A percentile compares a stretch with the other conserved stretches of the same genome.
These are phyloP conservation scores for Marasmius sp. DNA, from an alignment of 1,284 basidiomycete species.

Conservation along the genomic window DNA sequence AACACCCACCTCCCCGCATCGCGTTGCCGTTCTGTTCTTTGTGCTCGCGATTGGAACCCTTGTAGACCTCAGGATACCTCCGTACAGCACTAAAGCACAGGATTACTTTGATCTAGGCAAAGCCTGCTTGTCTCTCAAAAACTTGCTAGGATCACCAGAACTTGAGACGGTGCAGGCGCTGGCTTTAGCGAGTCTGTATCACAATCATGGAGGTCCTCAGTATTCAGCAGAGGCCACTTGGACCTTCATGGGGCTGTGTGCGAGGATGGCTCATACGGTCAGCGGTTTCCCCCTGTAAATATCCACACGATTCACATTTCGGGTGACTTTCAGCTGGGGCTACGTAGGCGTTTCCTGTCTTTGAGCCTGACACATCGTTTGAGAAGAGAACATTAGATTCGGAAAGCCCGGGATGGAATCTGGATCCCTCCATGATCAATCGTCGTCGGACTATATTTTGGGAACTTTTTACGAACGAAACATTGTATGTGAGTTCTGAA, in stretches of 20 bases:
- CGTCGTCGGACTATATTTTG: constrained; percentile 13
- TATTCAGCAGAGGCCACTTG: constrained; percentile 48
- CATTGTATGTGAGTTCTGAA: constrained; percentile 6
- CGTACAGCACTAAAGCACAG: constrained; percentile 6
- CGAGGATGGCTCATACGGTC: constrained; percentile 48
- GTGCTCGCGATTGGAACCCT: constrained; percentile 53
- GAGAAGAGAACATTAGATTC: not conserved
- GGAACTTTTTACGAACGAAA: constrained; percentile 14
- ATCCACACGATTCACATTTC: not conserved
- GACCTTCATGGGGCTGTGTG: constrained; percentile 45
- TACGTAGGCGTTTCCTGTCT: constrained; percentile 42
- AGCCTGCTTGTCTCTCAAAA: constrained; percentile 30
- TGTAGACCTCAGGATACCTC: constrained; percentile 43
- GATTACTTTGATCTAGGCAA: constrained; percentile 37
- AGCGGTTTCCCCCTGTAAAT: constrained; percentile 18
- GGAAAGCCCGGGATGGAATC: constrained; percentile 34
- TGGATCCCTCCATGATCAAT: constrained; percentile 42
- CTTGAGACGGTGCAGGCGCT: constrained; percentile 53
- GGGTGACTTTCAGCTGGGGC: constrained; percentile 34
- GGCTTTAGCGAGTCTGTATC: constrained; percentile 52
- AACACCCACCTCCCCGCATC: constrained; percentile 34
- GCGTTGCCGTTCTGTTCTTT: constrained; percentile 49
- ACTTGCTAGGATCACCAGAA: constrained; percentile 48
- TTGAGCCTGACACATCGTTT: not conserved
- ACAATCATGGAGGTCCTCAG: constrained; percentile 42